These are phyloP conservation scores for Candida parachauliodes DNA, from an alignment of 805 yeast species.

Conservation along the genomic window DNA sequence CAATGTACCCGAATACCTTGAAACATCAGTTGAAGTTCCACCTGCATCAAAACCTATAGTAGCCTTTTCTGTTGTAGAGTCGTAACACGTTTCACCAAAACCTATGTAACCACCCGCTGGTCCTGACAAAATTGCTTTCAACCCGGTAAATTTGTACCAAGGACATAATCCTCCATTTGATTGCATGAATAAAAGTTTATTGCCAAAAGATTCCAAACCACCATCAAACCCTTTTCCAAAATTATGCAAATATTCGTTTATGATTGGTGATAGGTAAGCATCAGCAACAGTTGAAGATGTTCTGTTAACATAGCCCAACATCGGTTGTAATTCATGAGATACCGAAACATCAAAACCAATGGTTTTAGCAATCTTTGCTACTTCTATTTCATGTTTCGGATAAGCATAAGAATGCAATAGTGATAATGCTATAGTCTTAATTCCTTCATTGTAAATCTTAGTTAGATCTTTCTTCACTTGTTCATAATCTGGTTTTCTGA, in stretches of 20 bases:
- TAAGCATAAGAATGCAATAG: conserved; percentile 39
- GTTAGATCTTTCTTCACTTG: conserved; percentile 21
- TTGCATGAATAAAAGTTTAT: conserved; percentile 82
- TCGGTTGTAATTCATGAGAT: conserved; percentile 39
- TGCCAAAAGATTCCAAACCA: conserved; percentile 41
- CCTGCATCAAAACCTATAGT: conserved; percentile 44
- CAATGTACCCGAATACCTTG: conserved; percentile 36
- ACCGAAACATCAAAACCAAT: conserved; percentile 40
- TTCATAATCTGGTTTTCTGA: conserved; percentile 28
- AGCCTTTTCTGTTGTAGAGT: conserved; percentile 20
- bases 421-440: conserved; percentile 33
- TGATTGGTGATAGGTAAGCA: conserved; percentile 41
- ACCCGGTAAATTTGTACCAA: conserved; percentile 78
- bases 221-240: conserved; percentile 41
- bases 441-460: conserved; percentile 21
- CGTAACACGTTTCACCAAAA: conserved; percentile 77
- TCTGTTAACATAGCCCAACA: conserved; percentile 42
- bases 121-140: conserved; percentile 85
- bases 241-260: conserved; percentile 29
- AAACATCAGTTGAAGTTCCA: conserved; percentile 46
- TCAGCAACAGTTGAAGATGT: conserved; percentile 43
- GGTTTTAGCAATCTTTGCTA: conserved; percentile 31
- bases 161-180: conserved; percentile 94
- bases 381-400: conserved; percentile 34
- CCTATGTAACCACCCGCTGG: conserved; percentile 99